A percentile compares a stretch with the other conserved stretches of the same genome.
Evolutionary conservation across 1,284 basidiomycete genomes (phyloP).

Genomic region (Apiotrichum sp.): DNA sequence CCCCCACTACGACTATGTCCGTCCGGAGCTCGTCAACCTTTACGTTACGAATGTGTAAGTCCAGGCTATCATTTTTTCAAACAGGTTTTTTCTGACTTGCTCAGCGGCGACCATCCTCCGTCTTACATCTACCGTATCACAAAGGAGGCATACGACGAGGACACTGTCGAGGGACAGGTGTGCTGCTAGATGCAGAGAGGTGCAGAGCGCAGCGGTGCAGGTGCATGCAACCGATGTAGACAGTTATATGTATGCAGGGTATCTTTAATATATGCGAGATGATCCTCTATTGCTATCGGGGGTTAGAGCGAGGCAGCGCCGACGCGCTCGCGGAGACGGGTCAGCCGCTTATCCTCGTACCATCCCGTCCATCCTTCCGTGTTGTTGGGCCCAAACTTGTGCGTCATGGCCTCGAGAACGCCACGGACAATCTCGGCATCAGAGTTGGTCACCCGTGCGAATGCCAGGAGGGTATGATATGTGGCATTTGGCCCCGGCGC

Average conservation of each 20-base stretch:
- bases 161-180: conserved; percentile 34
- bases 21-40: conserved; percentile 83
- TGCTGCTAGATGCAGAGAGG: neutral
- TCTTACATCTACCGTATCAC: conserved; percentile 83
- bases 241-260: conserved; percentile 21
- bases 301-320: neutral
- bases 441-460: conserved; percentile 30
- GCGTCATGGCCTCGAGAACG: conserved; percentile 30
- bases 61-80: too few species aligned
- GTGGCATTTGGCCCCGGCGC: conserved; percentile 31
- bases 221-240: neutral
- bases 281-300: neutral
- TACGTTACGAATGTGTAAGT: conserved; percentile 96
- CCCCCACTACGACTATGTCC: conserved; percentile 90
- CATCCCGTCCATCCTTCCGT: conserved; percentile 32
- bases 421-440: conserved; percentile 25
- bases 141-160: conserved; percentile 88
- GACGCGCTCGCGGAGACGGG: conserved; percentile 12
- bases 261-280: conserved; percentile 8
- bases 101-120: conserved; percentile 82
- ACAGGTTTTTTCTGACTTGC: neutral
- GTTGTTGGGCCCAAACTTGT: conserved; percentile 37
- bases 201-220: neutral
- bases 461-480: conserved; percentile 36
- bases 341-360: conserved; percentile 25